Conservation (phyloP, 257 asterid species). For the Solanum sejunctum region DNA sequence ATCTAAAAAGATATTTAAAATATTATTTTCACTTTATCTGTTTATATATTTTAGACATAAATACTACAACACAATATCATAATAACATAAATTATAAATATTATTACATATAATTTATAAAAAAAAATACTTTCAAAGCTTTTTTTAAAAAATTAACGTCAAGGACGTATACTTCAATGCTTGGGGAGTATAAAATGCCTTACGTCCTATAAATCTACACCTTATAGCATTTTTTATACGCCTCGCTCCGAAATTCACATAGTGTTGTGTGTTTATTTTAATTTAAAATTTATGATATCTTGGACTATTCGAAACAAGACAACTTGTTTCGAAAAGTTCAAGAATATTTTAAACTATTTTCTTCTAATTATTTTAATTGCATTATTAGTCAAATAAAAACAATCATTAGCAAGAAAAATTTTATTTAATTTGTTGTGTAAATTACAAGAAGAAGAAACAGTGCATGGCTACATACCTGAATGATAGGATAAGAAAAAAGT, state of each 20-base stretch:
- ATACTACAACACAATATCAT: no score
- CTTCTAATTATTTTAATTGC: no score
- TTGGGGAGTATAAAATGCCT: not conserved
- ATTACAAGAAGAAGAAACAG: not conserved
- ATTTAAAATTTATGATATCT: not conserved
- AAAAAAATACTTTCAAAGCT: no score
- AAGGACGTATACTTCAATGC: not conserved
- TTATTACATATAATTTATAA: not conserved
- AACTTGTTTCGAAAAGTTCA: not conserved
- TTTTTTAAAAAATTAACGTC: no score
- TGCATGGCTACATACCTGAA: conserved; percentile 26
- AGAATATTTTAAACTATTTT: no score
- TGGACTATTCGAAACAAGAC: not conserved
- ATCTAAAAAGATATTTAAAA: no score
- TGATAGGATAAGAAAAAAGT: conserved; percentile 41
- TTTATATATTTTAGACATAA: no score
- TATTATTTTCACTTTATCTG: no score
- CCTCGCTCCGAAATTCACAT: not conserved
- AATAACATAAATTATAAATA: not conserved
- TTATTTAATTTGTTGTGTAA: not conserved
- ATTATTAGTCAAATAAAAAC: no score
- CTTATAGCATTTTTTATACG: not conserved
- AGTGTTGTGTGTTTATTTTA: not conserved
- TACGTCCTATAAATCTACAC: not conserved
- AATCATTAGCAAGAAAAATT: no score